These are phyloP conservation scores for Scytalidium sp. DNA, from an alignment of 2,329 filamentous ascomycete species.

Conservation along the genomic window DNA sequence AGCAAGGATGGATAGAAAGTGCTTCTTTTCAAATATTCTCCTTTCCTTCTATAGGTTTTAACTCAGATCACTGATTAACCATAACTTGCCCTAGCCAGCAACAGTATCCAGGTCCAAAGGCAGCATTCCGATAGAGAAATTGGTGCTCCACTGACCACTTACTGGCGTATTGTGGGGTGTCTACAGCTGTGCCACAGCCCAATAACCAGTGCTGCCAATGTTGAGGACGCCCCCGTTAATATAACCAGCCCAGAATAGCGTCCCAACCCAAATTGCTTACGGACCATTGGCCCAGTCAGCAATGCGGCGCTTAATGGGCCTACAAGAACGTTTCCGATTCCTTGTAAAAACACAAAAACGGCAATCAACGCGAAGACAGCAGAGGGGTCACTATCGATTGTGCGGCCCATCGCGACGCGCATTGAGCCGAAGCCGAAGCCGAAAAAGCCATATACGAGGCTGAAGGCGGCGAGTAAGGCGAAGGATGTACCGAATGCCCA, in stretches of 20 bases:
- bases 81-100: too few relatives aligned
- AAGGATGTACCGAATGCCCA: slow-evolving; percentile 48
- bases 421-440: slow-evolving; percentile 48
- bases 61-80: too few relatives aligned
- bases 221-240: slow-evolving; percentile 1
- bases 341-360: slow-evolving; percentile 28
- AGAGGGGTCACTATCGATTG: slow-evolving; percentile 26
- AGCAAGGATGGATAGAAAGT: too few relatives aligned
- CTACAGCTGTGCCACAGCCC: not conserved
- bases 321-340: slow-evolving; percentile 28
- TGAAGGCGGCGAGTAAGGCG: slow-evolving; percentile 44
- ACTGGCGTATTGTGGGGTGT: not conserved
- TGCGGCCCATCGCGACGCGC: slow-evolving; percentile 36
- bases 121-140: too few relatives aligned
- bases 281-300: slow-evolving; percentile 8
- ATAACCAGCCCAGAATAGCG: slow-evolving; percentile 1
- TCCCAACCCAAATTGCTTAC: not conserved
- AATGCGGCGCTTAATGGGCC: slow-evolving; percentile 27
- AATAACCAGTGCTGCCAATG: not conserved
- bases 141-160: not conserved
- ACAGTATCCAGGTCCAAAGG: too few relatives aligned
- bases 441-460: slow-evolving; percentile 53
- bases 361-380: slow-evolving; percentile 23
- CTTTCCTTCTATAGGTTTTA: too few relatives aligned
- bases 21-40: too few relatives aligned